phyloP scores from a whole-genome alignment of 108 stramenopile genomes.

The Cyclotella baltica region DNA sequence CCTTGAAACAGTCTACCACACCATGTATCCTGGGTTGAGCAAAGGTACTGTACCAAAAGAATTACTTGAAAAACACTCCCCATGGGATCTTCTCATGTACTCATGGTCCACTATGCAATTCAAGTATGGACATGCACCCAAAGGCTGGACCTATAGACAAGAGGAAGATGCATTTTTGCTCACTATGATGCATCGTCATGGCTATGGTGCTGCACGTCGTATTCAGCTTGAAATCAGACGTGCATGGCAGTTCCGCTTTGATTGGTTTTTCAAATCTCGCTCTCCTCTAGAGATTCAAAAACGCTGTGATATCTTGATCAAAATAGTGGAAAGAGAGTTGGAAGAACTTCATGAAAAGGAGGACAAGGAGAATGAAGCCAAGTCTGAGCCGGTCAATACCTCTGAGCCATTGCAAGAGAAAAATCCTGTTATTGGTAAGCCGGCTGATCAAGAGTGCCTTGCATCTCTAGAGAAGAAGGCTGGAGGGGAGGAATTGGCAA shows the following conservation, averaged over 20 bases:
- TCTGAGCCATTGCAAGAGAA: background rate
- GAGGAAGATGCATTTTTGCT: conserved; percentile 98
- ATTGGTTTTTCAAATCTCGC: conserved; percentile 98
- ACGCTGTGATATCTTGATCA: conserved; percentile 85
- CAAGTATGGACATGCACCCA: conserved; percentile 70
- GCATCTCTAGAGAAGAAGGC: background rate
- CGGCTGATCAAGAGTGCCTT: conserved; percentile 1
- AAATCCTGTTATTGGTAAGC: conserved; percentile 11
- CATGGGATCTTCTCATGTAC: conserved; percentile 78
- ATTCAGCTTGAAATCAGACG: conserved; percentile 94
- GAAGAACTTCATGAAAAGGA: conserved; percentile 73
- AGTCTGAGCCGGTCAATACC: background rate
- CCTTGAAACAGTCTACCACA: conserved; percentile 85
- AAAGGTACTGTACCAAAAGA: conserved; percentile 56
- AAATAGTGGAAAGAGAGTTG: conserved; percentile 80
- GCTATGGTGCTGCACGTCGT: conserved; percentile 92
- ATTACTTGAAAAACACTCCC: conserved; percentile 66
- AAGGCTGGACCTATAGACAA: conserved; percentile 81
- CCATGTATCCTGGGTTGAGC: conserved; percentile 60
- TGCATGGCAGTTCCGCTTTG: conserved; percentile 97
- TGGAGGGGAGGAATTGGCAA: background rate
- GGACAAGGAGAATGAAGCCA: conserved; percentile 7
- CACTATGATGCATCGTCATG: conserved; percentile 96
- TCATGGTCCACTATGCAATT: conserved; percentile 88
- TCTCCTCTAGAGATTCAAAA: conserved; percentile 93